Evolutionary conservation across 2,329 filamentous ascomycete species (phyloP), one percentile per base, ranked within the genome.

Genomic region (Cytospora leucostoma): DNA sequence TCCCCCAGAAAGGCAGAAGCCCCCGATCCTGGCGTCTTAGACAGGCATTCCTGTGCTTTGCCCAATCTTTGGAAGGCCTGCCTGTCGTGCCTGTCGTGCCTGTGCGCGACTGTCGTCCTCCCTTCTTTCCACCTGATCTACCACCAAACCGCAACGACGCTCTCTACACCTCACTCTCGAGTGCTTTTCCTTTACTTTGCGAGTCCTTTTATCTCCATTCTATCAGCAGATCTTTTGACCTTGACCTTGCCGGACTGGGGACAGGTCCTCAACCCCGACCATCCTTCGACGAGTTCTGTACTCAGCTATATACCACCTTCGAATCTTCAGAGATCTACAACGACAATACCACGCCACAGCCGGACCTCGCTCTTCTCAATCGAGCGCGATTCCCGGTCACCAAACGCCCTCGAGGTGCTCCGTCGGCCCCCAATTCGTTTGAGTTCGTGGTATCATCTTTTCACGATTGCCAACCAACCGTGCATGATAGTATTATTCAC

Each of bases 241-340:
- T 27, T 27, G 27, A 61, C 64, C 40, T 64, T 66, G 56, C 64
- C 47, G 50, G 59, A 58, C 57, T 61, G 64, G 57, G 64, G 64
- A 66, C 64, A 61, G 64, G 64, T 66, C 64, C 64, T 66, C 64
- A 56, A 57, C 38, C 52, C 47, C 56, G 56, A 19, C 56, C 59
- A 63, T 49, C 49, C 52, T 62, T 50, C 37, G 21, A n/a, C n/a
- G 19, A 61, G 58, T 52, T 32, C 58, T 53, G 32, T 44, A 21
- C 51, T 34, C 55, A 50, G 47, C 34, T 32, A n/a, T 53, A 44
- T 54, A 15, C 51, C 32, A 56, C 52, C 59, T 62, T 62, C 49
- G 52, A 33, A 49, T 53, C 56, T 58, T 55, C 33, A 49, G 34
- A 19, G 27, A 47, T 44, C 38, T 47, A 47, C n/a, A 47, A 17